Base-by-base conservation (phyloP, 495 filamentous ascomycete genomes). In the Apodospora peruviana region DNA sequence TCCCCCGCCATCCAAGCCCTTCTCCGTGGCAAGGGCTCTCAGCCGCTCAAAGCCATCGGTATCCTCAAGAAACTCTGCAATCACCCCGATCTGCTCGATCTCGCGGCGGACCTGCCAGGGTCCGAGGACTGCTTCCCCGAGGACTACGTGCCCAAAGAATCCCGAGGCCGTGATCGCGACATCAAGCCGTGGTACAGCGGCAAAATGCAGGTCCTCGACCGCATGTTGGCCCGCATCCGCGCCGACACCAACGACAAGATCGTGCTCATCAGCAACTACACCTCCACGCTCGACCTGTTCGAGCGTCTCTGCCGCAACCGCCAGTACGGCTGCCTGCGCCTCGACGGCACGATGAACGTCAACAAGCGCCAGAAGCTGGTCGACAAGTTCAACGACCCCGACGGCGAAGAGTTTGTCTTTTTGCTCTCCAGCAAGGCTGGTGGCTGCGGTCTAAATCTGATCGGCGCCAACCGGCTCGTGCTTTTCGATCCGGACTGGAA, bases 401-500 rank as follows among this genome's bases (percentile, higher is more conserved):
- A 93, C 24, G 90, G 91, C 14, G 72, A 73, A 4, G 93, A 99
- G 53, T 96, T 96, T 57, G 80, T 99, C 27, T 99, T 99, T 63
- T 74, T 99, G 10, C 82, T 99, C n/a, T 91, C 86, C 48, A 89
- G 83, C 61, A 97, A 97, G 62, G 94, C 94, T 16, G 94, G 94
- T 59, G 94, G 94, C 1, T 97, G 94, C 59, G 94, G 94, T 63
- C 76, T 99, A 55, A 99, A 99, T 60, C 75, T 99, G 36, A 96
- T 97, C 61, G 94, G 94, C 39, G 94, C 94, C 32, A 97, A 99
- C 66, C 86, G 94, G 11, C 82, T 99, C 4, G 87, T 99, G 3
- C 82, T 99, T 23, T 99, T 99, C 67, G 94, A 99, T 59, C 93
- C 93, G 0, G 94, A 99, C 71, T 99, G 94, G 94, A 99, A 99